Evolutionary conservation across 225 moss, liverwort and hornwort species (phyloP).

Genomic region (Sphagnum tenellum): DNA sequence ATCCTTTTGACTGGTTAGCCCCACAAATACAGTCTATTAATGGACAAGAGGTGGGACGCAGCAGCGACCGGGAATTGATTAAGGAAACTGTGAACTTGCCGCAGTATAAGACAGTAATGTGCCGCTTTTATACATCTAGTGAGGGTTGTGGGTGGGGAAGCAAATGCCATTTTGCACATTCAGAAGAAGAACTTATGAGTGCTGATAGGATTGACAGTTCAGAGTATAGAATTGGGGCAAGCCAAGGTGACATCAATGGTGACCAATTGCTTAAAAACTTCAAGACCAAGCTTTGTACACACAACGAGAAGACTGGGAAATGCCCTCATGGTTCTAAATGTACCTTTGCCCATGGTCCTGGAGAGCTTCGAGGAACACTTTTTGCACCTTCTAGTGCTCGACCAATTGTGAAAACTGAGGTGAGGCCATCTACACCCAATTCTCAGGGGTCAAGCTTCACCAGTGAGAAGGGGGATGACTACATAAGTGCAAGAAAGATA

Average conservation of each 20-base stretch:
- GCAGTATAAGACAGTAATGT: slow-evolving; percentile 82
- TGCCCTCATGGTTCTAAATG: slow-evolving; percentile 91
- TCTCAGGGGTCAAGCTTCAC: slow-evolving; percentile 75
- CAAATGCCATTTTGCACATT: slow-evolving; percentile 91
- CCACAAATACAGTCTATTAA: slow-evolving; percentile 58
- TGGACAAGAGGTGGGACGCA: slow-evolving; percentile 30
- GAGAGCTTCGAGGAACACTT: slow-evolving; percentile 51
- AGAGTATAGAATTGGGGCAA: slow-evolving; percentile 43
- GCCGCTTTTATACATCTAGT: slow-evolving; percentile 73
- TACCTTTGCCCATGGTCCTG: slow-evolving; percentile 83
- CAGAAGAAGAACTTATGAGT: slow-evolving; percentile 71
- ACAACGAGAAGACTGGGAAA: slow-evolving; percentile 83
- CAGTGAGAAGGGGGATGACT: slow-evolving; percentile 72
- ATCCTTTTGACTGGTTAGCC: slow-evolving; percentile 36
- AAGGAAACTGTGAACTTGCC: slow-evolving; percentile 80
- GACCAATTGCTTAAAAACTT: slow-evolving; percentile 84
- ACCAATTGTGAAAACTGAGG: slow-evolving; percentile 44
- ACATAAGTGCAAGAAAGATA: slow-evolving; percentile 73
- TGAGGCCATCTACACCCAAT: slow-evolving; percentile 68
- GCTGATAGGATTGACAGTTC: slow-evolving; percentile 66
- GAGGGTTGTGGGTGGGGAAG: slow-evolving; percentile 86
- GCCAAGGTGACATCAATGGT: slow-evolving; percentile 49
- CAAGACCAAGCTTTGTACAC: slow-evolving; percentile 91
- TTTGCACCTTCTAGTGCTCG: slow-evolving; percentile 53
- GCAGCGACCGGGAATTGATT: slow-evolving; percentile 30